Percentiles rank a stretch among this genome's conserved stretches.
These are phyloP conservation scores for Cunninghamia lanceolata DNA, from an alignment of 75 land plant species.

Conservation along the genomic window DNA sequence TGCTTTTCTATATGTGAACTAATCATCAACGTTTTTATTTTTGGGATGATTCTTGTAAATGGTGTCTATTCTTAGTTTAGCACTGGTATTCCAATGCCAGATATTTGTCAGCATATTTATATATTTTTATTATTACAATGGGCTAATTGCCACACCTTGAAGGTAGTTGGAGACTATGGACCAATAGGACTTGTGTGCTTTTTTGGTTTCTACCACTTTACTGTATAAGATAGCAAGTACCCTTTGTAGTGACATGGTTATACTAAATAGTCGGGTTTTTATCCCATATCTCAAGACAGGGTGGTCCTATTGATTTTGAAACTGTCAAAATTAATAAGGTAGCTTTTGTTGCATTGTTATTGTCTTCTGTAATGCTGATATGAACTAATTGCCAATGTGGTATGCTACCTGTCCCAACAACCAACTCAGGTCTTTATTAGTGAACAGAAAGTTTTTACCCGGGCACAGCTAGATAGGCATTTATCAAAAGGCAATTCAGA, in stretches of 20 bases:
- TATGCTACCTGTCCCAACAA: not conserved
- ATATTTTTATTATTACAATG: not conserved
- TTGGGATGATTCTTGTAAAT: not conserved
- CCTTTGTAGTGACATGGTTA: not conserved
- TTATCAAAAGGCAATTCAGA: conserved; percentile 46
- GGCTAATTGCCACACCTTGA: not conserved
- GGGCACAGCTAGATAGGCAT: conserved; percentile 79
- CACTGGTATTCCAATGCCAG: not conserved
- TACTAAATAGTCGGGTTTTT: not conserved
- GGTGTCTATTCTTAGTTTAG: not conserved
- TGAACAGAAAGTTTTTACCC: conserved; percentile 87
- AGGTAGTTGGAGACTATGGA: not conserved
- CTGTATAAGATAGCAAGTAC: not conserved
- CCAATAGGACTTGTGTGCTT: not conserved
- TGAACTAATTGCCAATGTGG: not conserved
- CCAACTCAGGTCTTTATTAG: conserved; percentile 81
- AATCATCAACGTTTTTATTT: not conserved
- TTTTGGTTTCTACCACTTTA: not conserved
- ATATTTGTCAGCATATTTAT: not conserved
- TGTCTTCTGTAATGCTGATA: not conserved
- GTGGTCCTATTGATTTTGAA: not conserved
- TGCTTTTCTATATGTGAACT: not conserved
- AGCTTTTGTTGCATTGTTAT: not conserved
- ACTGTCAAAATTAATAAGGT: not conserved
- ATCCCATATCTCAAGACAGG: not conserved